phyloP scores from a whole-genome alignment of 306 rosid genomes.

The Arachis hypogaea region DNA sequence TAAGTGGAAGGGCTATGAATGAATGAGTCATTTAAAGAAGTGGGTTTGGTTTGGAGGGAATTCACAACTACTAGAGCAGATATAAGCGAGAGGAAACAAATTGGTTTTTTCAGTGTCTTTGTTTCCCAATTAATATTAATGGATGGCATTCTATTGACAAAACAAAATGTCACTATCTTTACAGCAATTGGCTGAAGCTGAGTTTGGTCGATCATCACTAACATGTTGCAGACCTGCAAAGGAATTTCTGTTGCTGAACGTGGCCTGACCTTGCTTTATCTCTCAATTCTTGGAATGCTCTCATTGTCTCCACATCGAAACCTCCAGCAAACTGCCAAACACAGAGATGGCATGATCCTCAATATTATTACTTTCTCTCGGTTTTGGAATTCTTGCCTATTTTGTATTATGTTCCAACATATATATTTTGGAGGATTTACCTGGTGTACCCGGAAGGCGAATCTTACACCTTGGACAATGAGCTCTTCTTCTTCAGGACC shows the following conservation, averaged over 20 bases:
- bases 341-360: too few relatives aligned
- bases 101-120: neutral
- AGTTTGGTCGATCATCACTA: slow-evolving; percentile 63
- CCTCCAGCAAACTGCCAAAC: slow-evolving; percentile 91
- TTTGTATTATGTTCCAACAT: slow-evolving; percentile 19
- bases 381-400: neutral
- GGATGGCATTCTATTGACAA: slow-evolving; percentile 45
- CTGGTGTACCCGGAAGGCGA: slow-evolving; percentile 97
- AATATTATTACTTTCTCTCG: neutral
- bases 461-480: slow-evolving; percentile 83
- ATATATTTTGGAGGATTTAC: slow-evolving; percentile 45
- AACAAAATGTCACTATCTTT: slow-evolving; percentile 48
- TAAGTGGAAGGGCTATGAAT: neutral
- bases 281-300: slow-evolving; percentile 86
- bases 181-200: slow-evolving; percentile 72
- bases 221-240: slow-evolving; percentile 66
- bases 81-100: slow-evolving; percentile 10
- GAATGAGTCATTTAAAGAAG: neutral
- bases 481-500: slow-evolving; percentile 95
- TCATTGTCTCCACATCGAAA: slow-evolving; percentile 88
- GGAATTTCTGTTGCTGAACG: slow-evolving; percentile 65
- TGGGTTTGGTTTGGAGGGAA: neutral
- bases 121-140: slow-evolving; percentile 29
- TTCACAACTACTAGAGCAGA: neutral
- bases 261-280: slow-evolving; percentile 85